A percentile compares a stretch with the other conserved stretches of the same genome.
Evolutionary conservation across 1,139 yeast genomes (phyloP).

Genomic region (Spathaspora sp.): DNA sequence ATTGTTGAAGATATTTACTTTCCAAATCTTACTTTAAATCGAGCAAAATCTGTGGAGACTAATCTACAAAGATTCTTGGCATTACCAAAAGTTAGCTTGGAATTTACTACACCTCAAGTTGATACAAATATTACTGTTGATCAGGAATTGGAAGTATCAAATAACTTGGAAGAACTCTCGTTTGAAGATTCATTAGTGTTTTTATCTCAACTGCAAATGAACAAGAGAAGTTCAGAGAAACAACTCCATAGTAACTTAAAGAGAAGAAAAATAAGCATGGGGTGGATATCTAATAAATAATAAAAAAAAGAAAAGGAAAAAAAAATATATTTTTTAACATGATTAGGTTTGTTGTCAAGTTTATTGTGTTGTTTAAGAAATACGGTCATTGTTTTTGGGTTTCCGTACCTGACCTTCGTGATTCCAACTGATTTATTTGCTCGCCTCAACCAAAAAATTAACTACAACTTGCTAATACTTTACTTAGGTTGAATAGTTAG

Average conservation of each 20-base stretch:
- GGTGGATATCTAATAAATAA: constrained; percentile 1
- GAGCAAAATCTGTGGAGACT: constrained; percentile 3
- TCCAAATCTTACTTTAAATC: constrained; percentile 15
- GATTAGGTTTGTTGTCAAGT: background rate
- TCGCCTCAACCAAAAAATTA: no score
- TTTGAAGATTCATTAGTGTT: constrained; percentile 19
- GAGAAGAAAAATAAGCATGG: background rate
- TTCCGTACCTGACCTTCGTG: background rate
- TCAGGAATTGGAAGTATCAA: constrained; percentile 2
- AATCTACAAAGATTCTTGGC: constrained; percentile 11
- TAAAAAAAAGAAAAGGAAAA: constrained; percentile 4
- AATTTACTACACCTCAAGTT: background rate
- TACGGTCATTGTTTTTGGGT: background rate
- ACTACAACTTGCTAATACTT: no score
- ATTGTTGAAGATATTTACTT: constrained; percentile 14
- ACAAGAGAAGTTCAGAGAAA: background rate
- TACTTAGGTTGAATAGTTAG: no score
- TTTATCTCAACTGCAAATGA: constrained; percentile 14
- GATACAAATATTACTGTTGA: background rate
- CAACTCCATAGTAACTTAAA: background rate
- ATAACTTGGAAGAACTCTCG: constrained; percentile 13
- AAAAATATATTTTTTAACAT: background rate
- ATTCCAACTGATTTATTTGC: no score
- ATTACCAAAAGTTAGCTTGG: background rate
- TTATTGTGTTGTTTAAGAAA: background rate